Evolutionary conservation across 2,329 filamentous ascomycete species (phyloP).

Genomic region (Saccharata proteae): DNA sequence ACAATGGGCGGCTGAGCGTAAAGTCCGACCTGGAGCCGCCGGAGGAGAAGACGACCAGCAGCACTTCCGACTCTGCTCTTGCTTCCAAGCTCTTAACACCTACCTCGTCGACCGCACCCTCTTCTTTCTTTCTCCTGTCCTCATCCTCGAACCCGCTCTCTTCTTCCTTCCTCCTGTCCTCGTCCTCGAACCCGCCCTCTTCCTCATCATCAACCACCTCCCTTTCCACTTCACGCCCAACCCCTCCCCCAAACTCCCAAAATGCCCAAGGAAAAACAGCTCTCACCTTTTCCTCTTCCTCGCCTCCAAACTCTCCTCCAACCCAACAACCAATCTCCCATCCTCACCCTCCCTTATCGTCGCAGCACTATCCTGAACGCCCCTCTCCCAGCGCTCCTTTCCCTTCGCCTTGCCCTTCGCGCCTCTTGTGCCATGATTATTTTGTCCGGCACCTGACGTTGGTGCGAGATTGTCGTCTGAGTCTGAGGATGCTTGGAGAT

Average conservation of each 20-base stretch:
- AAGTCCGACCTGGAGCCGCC: no score
- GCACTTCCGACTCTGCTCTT: no score
- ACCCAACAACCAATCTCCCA: slow-evolving; percentile 58
- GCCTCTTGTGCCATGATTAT: slow-evolving; percentile 16
- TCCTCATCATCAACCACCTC: no score
- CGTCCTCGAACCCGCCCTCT: background rate
- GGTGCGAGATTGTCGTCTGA: slow-evolving; percentile 46
- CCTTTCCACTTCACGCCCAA: background rate
- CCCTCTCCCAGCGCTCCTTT: slow-evolving; percentile 6
- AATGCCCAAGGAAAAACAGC: background rate
- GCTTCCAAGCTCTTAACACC: no score
- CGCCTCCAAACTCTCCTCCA: slow-evolving; percentile 66
- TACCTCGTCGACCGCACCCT: no score
- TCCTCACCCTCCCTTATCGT: slow-evolving; percentile 31
- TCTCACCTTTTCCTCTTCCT: slow-evolving; percentile 61
- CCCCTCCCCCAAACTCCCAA: background rate
- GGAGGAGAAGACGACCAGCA: no score
- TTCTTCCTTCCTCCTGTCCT: no score
- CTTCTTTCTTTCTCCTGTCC: no score
- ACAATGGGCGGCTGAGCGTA: no score
- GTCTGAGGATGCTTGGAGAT: slow-evolving; percentile 53
- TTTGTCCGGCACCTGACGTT: slow-evolving; percentile 31
- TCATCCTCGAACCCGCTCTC: no score
- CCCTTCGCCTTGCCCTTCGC: slow-evolving; percentile 11
- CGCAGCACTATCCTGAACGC: slow-evolving; percentile 14